A percentile compares a stretch with the other conserved stretches of the same genome.
phyloP scores from a whole-genome alignment of 108 stramenopile genomes.

The Pseudonitzschia delicatissima region DNA sequence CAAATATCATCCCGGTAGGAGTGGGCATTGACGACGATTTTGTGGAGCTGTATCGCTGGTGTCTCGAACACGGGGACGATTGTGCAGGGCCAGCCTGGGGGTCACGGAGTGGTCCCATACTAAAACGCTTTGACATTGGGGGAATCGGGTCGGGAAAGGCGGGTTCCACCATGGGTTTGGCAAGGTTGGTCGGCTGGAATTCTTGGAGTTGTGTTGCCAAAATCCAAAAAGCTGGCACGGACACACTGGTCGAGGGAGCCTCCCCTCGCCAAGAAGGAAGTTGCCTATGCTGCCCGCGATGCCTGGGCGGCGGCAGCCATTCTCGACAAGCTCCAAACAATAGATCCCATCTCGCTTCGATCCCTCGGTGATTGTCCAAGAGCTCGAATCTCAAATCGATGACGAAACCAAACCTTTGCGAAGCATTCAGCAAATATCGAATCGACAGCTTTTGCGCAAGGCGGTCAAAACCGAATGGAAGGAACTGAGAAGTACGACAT shows the following conservation, averaged over 20 bases:
- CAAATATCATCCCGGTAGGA: slow-evolving; percentile 40
- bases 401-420: background rate
- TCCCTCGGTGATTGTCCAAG: background rate
- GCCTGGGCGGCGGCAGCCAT: slow-evolving; percentile 58
- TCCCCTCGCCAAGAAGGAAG: slow-evolving; percentile 29
- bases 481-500: background rate
- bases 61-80: background rate
- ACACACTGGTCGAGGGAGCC: slow-evolving; percentile 35
- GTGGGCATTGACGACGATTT: slow-evolving; percentile 55
- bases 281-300: slow-evolving; percentile 54
- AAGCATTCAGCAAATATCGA: background rate
- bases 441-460: background rate
- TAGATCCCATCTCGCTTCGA: background rate
- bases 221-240: slow-evolving; percentile 45
- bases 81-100: background rate
- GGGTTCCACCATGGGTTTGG: background rate
- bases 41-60: slow-evolving; percentile 49
- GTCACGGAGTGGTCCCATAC: background rate
- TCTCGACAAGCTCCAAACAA: background rate
- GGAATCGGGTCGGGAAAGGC: slow-evolving; percentile 22
- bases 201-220: slow-evolving; percentile 35
- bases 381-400: background rate
- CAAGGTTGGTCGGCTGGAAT: slow-evolving; percentile 32
- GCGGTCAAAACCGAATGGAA: background rate
- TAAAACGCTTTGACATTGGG: slow-evolving; percentile 38